phyloP scores from a whole-genome alignment of 1,139 yeast genomes.

The Suhomyces bolitotheri region DNA sequence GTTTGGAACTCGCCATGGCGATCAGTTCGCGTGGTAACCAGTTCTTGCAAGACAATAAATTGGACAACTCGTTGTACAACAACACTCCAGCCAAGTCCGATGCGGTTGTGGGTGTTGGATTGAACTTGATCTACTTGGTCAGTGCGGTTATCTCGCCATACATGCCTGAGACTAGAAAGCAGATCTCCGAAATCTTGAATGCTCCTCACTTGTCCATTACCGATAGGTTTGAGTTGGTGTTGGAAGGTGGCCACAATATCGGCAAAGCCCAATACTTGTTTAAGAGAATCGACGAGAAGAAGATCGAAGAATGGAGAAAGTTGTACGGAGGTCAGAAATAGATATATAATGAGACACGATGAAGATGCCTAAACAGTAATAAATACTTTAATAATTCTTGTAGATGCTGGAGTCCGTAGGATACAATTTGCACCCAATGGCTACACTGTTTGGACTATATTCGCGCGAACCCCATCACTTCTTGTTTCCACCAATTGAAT shows the following conservation, averaged over 20 bases:
- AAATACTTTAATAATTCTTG: too few species aligned
- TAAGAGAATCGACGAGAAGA: constrained; percentile 85
- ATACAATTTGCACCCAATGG: too few species aligned
- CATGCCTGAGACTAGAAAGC: constrained; percentile 80
- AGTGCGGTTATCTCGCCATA: constrained; percentile 81
- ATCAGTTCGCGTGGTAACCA: constrained; percentile 91
- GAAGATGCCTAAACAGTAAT: too few species aligned
- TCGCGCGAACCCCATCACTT: too few species aligned
- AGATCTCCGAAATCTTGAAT: constrained; percentile 75
- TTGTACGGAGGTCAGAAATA: constrained; percentile 75
- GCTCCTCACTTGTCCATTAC: constrained; percentile 80
- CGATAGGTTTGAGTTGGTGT: constrained; percentile 66
- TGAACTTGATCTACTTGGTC: constrained; percentile 82
- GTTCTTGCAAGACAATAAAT: constrained; percentile 92
- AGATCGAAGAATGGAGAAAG: constrained; percentile 83
- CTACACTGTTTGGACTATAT: too few species aligned
- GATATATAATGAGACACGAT: background rate
- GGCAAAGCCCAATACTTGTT: constrained; percentile 91
- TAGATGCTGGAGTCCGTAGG: too few species aligned
- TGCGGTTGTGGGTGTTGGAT: constrained; percentile 89
- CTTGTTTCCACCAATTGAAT: too few species aligned
- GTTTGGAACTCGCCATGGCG: constrained; percentile 88
- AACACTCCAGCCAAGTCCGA: constrained; percentile 80
- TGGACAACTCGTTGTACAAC: constrained; percentile 81
- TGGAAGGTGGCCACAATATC: constrained; percentile 81